A percentile compares a stretch with the other conserved stretches of the same genome.
phyloP scores from a whole-genome alignment of 2,329 filamentous ascomycete species.

The Dactylellina drechsleri region DNA sequence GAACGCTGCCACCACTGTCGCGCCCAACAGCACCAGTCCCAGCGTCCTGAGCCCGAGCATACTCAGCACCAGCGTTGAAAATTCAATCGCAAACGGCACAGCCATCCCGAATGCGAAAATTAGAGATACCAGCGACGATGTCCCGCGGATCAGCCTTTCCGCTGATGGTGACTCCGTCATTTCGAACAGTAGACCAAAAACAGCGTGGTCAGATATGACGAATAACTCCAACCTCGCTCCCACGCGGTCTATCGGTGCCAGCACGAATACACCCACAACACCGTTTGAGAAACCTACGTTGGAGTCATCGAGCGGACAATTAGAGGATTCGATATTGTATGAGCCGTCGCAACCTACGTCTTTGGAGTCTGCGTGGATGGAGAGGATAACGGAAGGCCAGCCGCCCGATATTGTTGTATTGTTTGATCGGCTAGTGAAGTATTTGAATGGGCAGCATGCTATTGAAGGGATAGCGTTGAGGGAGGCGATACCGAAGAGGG shows the following conservation, averaged over 20 bases:
- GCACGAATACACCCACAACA: constrained; percentile 59
- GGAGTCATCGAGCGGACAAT: constrained; percentile 62
- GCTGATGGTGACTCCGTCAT: constrained; percentile 37
- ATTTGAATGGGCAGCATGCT: constrained; percentile 86
- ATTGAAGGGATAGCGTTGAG: constrained; percentile 87
- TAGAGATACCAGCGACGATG: constrained; percentile 10
- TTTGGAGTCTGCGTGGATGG: constrained; percentile 77
- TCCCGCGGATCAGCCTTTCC: constrained; percentile 20
- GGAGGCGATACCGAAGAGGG: constrained; percentile 86
- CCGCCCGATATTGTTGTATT: constrained; percentile 56
- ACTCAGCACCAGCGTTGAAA: constrained; percentile 44
- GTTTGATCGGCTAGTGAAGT: constrained; percentile 72
- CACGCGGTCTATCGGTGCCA: constrained; percentile 35
- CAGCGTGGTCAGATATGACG: constrained; percentile 54
- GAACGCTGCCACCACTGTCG: constrained; percentile 57
- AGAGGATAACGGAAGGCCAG: constrained; percentile 59
- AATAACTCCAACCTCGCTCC: constrained; percentile 54
- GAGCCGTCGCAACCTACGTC: constrained; percentile 82
- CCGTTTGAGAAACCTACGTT: constrained; percentile 61
- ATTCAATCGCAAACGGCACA: constrained; percentile 55
- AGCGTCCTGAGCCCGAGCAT: constrained; percentile 28
- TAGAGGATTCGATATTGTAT: constrained; percentile 73
- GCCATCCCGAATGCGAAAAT: constrained; percentile 26
- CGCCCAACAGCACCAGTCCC: constrained; percentile 53
- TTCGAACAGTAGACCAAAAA: constrained; percentile 57